phyloP scores from a whole-genome alignment of 2,329 filamentous ascomycete genomes.

The Penicillium sp. region DNA sequence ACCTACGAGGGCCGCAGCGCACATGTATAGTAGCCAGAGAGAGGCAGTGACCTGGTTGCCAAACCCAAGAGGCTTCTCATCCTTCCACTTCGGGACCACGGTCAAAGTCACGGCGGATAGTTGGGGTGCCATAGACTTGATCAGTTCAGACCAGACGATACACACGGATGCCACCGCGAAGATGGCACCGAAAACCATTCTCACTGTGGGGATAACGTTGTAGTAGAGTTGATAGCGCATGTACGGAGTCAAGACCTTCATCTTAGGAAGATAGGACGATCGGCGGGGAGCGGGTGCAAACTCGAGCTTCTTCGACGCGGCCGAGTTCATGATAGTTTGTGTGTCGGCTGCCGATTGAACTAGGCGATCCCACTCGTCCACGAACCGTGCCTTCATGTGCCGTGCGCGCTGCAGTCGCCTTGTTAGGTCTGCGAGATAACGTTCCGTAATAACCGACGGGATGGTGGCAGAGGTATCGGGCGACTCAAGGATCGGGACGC shows the following conservation, averaged over 20 bases:
- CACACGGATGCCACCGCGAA: conserved; percentile 70
- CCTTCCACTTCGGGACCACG: conserved; percentile 62
- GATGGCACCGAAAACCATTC: conserved; percentile 60
- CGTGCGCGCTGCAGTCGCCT: conserved; percentile 73
- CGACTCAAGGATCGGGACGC: conserved; percentile 38
- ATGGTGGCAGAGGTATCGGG: conserved; percentile 40
- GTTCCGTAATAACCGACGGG: conserved; percentile 82
- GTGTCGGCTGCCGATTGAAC: conserved; percentile 68
- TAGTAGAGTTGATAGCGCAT: conserved; percentile 74
- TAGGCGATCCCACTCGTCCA: conserved; percentile 77
- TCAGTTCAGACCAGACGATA: conserved; percentile 88
- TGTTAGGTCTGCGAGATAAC: conserved; percentile 86
- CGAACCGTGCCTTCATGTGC: conserved; percentile 76
- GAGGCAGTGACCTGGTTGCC: conserved; percentile 79
- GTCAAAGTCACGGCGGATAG: conserved; percentile 64
- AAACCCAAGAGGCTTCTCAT: conserved; percentile 72
- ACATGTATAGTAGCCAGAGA: conserved; percentile 95
- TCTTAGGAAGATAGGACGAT: conserved; percentile 51
- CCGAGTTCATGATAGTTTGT: conserved; percentile 78
- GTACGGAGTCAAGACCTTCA: conserved; percentile 68
- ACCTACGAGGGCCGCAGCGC: conserved; percentile 75
- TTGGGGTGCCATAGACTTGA: conserved; percentile 73
- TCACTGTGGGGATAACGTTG: conserved; percentile 64
- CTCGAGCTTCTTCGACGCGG: conserved; percentile 71
- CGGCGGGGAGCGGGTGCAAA: conserved; percentile 59